Evolutionary conservation across 495 filamentous ascomycete genomes (phyloP).

Genomic region (Pseudomonodictys pantanalensis): DNA sequence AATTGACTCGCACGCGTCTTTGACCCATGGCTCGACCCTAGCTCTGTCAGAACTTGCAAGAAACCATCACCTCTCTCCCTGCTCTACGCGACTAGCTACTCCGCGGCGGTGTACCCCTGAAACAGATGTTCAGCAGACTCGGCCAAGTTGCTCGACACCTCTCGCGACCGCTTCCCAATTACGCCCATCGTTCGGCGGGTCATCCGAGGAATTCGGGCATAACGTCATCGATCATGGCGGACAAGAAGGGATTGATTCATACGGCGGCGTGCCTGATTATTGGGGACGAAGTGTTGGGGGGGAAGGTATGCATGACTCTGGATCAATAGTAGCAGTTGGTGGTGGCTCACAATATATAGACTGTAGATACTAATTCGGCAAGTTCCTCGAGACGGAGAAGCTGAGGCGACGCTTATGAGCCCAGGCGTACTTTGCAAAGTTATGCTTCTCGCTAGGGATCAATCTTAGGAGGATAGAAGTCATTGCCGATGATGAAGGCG

Average conservation of each 20-base stretch:
- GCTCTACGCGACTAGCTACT: constrained; percentile 23
- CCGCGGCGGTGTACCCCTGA: neutral
- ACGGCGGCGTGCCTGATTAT: constrained; percentile 95
- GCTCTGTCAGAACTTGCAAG: too few species aligned
- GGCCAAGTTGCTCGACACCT: constrained; percentile 72
- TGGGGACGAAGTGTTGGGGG: constrained; percentile 94
- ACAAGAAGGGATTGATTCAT: constrained; percentile 62
- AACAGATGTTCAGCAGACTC: constrained; percentile 69
- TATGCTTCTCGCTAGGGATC: constrained; percentile 89
- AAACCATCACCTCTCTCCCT: neutral
- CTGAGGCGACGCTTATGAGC: neutral
- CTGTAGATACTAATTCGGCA: constrained; percentile 83
- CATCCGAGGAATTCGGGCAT: constrained; percentile 20
- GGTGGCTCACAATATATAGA: constrained; percentile 44
- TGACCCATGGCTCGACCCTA: too few species aligned
- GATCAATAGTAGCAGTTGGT: constrained; percentile 36
- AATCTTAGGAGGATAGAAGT: constrained; percentile 86
- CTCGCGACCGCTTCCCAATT: constrained; percentile 57
- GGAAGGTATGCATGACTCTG: constrained; percentile 63
- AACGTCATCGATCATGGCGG: constrained; percentile 37
- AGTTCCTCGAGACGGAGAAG: neutral
- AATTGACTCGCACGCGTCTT: constrained; percentile 1
- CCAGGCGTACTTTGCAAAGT: constrained; percentile 76
- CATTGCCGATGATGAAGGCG: constrained; percentile 82
- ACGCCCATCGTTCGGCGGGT: constrained; percentile 50